Evolutionary conservation across 148 eudicot species (phyloP).

Genomic region (Vaccinium darrowii): DNA sequence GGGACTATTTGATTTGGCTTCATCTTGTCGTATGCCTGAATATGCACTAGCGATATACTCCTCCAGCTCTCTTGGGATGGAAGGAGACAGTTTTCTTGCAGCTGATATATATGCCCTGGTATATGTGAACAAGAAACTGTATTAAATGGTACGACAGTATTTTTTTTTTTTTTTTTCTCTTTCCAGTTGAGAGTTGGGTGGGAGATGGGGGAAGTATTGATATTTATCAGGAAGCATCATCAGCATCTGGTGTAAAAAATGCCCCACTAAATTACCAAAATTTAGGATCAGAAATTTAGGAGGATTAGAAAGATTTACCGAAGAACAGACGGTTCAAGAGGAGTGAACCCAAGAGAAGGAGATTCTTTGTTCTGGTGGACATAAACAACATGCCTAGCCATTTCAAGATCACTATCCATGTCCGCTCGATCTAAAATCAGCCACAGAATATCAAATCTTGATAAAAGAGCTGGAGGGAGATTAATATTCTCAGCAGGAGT

Average conservation of each 20-base stretch:
- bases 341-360: conserved; percentile 94
- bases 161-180: background rate
- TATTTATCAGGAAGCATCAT: background rate
- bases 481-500: conserved; percentile 99
- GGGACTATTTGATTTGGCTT: conserved; percentile 84
- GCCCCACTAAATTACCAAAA: background rate
- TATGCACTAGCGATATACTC: conserved; percentile 95
- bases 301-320: conserved; percentile 41
- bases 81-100: conserved; percentile 83
- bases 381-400: conserved; percentile 97
- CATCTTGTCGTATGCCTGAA: conserved; percentile 92
- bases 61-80: conserved; percentile 78
- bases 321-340: conserved; percentile 88
- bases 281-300: background rate
- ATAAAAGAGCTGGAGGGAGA: conserved; percentile 97
- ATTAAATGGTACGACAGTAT: background rate
- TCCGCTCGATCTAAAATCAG: conserved; percentile 94
- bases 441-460: conserved; percentile 99
- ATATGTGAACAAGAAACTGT: conserved; percentile 18
- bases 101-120: conserved; percentile 91
- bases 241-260: background rate
- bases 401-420: conserved; percentile 97
- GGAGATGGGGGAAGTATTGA: background rate
- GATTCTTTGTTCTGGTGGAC: conserved; percentile 95
- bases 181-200: background rate